phyloP scores from a whole-genome alignment of 805 yeast species.

The Candida rishiriensis region DNA sequence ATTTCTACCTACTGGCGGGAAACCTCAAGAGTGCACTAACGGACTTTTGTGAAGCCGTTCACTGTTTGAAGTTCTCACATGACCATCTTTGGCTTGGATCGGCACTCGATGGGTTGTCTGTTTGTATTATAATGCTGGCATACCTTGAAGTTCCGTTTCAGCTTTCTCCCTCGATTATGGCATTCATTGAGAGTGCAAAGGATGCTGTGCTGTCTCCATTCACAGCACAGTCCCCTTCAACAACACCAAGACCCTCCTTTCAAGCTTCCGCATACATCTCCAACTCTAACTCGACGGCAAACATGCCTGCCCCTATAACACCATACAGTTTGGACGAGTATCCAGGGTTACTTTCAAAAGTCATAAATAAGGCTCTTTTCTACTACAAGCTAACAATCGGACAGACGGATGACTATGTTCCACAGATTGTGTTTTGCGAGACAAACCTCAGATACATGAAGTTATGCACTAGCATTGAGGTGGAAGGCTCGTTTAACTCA shows the following conservation, averaged over 20 bases:
- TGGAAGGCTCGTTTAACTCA: constrained; percentile 44
- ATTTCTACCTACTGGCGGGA: constrained; percentile 77
- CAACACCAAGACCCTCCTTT: constrained; percentile 48
- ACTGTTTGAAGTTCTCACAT: constrained; percentile 50
- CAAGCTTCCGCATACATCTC: constrained; percentile 19
- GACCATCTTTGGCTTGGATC: constrained; percentile 89
- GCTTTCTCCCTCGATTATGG: constrained; percentile 33
- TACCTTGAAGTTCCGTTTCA: constrained; percentile 50
- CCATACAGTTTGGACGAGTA: constrained; percentile 22
- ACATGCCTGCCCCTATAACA: constrained; percentile 3
- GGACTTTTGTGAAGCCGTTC: constrained; percentile 70
- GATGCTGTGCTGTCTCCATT: constrained; percentile 18
- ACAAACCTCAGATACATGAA: constrained; percentile 59
- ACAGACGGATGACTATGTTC: constrained; percentile 70
- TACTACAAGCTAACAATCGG: constrained; percentile 49
- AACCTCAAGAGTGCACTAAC: constrained; percentile 64
- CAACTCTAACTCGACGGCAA: constrained; percentile 8
- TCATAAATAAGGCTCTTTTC: constrained; percentile 35
- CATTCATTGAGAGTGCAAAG: constrained; percentile 23
- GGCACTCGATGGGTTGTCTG: constrained; percentile 76
- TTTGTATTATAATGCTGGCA: constrained; percentile 57
- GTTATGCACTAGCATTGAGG: constrained; percentile 49
- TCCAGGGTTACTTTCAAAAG: constrained; percentile 34
- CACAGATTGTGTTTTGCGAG: constrained; percentile 76
- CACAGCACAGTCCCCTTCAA: constrained; percentile 26